Evolutionary conservation across 345 rosid species (phyloP), one percentile per base, ranked within the genome.

Genomic region (Acer saccharum): DNA sequence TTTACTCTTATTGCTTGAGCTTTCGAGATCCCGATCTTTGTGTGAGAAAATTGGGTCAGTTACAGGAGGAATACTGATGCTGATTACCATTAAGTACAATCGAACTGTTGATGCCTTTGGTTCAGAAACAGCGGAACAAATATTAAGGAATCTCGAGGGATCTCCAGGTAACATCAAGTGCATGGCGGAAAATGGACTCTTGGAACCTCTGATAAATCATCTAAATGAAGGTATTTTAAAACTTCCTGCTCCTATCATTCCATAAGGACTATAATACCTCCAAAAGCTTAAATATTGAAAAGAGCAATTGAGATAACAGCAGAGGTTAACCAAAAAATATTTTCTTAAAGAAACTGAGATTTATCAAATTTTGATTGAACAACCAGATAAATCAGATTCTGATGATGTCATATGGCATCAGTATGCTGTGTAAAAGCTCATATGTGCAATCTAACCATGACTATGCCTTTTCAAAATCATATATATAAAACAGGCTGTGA

Each of bases 171-270:
- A 95, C 81, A 84, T 95, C 67, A 95, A 88, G 89, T 81, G 68
- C 71, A 95, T 95, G 98, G 98, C 98, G 8, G 98, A 95, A 84
- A 89, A 86, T 81, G 98, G 98, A 39, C 79, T 87, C 16, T 64
- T 93, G 82, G 94, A 90, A 74, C 98, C 98, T 55, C 97, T 95
- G 81, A 78, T 93, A 76, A 77, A 64, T 64, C 94, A 90, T 86
- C 93, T 95, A 25, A 76, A 70, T 54, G 84, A 86, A 92, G 98
- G 98, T 95, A 83, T 54, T 55, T 39, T 21, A 9, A 21, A 11
- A 68, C 68, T 46, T 75, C 71, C 8, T 17, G 52, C 54, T 70
- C 62, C 50, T 23, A 46, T 39, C 14, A 52, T 23, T 65, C 13
- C 27, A n/a, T 10, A 60, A 60, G 12, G 12, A 16, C n/a, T 18